Evolutionary conservation across 371 early-diverging fungal genomes (phyloP).

Genomic region (Blyttiomyces sp.): DNA sequence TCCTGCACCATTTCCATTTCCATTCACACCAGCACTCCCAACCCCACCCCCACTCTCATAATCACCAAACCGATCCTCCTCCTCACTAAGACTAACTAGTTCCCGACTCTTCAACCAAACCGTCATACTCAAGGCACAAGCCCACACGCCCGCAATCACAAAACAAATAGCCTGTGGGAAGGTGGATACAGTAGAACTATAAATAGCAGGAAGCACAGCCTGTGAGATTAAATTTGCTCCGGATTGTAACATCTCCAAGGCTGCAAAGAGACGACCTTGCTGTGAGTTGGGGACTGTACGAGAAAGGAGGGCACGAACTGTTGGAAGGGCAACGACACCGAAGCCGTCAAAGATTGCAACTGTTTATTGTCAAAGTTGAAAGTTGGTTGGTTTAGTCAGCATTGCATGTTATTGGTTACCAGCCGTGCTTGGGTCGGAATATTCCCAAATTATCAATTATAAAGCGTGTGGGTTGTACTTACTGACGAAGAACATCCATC

Average conservation of each 20-base stretch:
- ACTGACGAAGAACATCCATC: slow-evolving; percentile 15
- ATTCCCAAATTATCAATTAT: neutral
- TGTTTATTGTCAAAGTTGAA: neutral
- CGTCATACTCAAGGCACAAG: slow-evolving; percentile 1
- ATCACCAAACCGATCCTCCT: neutral
- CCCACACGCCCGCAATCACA: slow-evolving; percentile 15
- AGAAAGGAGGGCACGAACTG: slow-evolving; percentile 25
- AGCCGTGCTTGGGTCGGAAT: neutral
- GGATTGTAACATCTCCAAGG: slow-evolving; percentile 24
- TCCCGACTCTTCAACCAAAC: slow-evolving; percentile 15
- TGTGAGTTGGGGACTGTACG: slow-evolving; percentile 18
- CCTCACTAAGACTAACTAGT: slow-evolving; percentile 8
- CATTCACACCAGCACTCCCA: neutral
- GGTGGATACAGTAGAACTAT: slow-evolving; percentile 5
- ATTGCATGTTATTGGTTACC: too few relatives aligned
- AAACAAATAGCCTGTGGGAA: slow-evolving; percentile 14
- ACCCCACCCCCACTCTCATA: neutral
- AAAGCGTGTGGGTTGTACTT: neutral
- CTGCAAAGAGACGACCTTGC: slow-evolving; percentile 36
- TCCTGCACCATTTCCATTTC: neutral
- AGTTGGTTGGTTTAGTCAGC: too few relatives aligned
- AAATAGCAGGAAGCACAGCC: slow-evolving; percentile 10
- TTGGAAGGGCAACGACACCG: slow-evolving; percentile 30
- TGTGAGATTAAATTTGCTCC: neutral
- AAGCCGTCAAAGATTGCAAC: slow-evolving; percentile 29